Conservation (phyloP, 2,329 filamentous ascomycete species). For the Pestalotiopsis sp. region DNA sequence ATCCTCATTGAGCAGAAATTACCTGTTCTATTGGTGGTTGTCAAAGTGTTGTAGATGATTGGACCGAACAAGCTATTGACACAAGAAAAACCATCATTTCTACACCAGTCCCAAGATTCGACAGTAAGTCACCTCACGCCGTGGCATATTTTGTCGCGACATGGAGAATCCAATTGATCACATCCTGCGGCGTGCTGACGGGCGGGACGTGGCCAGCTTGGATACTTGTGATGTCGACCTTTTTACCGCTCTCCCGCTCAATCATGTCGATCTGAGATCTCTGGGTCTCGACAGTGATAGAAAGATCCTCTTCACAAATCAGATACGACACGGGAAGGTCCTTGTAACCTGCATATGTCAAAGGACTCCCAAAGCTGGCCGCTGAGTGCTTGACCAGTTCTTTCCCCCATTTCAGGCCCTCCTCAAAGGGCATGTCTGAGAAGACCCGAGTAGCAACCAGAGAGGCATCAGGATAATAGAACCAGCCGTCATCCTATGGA, state of each 20-base stretch:
- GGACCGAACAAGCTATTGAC: no score
- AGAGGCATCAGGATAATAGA: constrained; percentile 21
- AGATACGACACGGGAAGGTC: constrained; percentile 42
- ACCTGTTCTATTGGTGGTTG: no score
- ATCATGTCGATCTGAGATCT: constrained; percentile 33
- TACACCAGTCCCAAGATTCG: no score
- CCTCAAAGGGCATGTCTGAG: constrained; percentile 27
- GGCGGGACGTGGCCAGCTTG: constrained; percentile 36
- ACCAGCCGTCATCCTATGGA: constrained; percentile 29
- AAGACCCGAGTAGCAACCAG: constrained; percentile 21
- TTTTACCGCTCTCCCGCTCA: constrained; percentile 25
- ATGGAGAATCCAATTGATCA: constrained; percentile 25
- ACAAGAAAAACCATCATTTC: no score
- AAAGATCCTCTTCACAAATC: constrained; percentile 36
- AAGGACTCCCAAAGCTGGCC: constrained; percentile 31
- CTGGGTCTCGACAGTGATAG: constrained; percentile 33
- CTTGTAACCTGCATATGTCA: constrained; percentile 43
- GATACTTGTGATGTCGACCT: constrained; percentile 39
- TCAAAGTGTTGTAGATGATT: no score
- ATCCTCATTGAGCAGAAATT: no score
- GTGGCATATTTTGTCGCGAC: neutral
- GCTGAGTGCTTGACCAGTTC: constrained; percentile 32
- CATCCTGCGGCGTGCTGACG: constrained; percentile 26
- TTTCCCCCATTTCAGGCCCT: constrained; percentile 16
- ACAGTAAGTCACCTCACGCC: no score